Conservation (phyloP, 116 monocot species). For the Iris pallida region DNA sequence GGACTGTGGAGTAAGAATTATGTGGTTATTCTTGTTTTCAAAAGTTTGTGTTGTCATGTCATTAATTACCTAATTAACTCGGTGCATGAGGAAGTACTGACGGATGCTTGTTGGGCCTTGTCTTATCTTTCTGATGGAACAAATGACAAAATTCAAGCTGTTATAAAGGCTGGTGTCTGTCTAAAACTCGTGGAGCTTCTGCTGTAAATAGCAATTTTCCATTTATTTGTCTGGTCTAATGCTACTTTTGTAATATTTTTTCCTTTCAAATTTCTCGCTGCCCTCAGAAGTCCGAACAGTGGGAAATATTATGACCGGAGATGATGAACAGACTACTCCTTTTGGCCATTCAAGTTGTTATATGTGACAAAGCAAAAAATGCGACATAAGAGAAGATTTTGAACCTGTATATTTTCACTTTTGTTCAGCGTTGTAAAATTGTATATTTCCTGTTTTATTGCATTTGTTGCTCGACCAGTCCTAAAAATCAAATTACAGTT, state of each 20-base stretch:
- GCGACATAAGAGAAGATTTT: too few relatives aligned
- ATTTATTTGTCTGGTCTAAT: not conserved
- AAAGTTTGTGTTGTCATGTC: not conserved
- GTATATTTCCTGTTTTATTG: too few relatives aligned
- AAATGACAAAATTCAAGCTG: conserved; percentile 28
- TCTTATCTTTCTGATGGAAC: conserved; percentile 42
- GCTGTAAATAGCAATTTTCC: too few relatives aligned
- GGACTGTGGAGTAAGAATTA: too few relatives aligned
- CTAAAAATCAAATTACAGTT: too few relatives aligned
- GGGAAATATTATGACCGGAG: conserved; percentile 43
- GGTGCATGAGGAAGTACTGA: conserved; percentile 45
- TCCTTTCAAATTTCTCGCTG: not conserved
- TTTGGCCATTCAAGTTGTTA: too few relatives aligned
- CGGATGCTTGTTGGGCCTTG: conserved; percentile 45
- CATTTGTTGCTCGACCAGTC: too few relatives aligned
- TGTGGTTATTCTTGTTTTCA: too few relatives aligned
- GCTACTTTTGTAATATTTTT: too few relatives aligned
- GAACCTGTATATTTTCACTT: too few relatives aligned
- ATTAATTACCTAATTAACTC: conserved; percentile 39
- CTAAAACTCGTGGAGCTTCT: conserved; percentile 49
- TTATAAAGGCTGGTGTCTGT: conserved; percentile 42
- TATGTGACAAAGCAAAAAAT: too few relatives aligned
- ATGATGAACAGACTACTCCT: conserved; percentile 35
- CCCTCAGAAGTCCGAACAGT: conserved; percentile 33
- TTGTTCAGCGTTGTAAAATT: too few relatives aligned